Percentiles rank a stretch among this genome's conserved stretches.
Conservation (phyloP, 345 rosid genomes). For the Lumnitzera racemosa region DNA sequence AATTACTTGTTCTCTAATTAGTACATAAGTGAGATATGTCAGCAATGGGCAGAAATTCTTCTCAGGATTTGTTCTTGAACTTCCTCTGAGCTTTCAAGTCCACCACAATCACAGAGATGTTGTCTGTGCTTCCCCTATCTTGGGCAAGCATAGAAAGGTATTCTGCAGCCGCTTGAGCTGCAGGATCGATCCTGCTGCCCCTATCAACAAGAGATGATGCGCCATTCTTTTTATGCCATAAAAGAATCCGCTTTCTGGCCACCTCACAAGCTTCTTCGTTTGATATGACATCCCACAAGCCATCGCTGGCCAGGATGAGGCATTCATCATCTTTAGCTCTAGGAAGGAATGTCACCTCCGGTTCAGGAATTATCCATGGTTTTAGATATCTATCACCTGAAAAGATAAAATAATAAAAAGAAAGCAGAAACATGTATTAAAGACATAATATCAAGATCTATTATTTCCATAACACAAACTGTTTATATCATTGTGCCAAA, state of each 20-base stretch:
- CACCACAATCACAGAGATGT: constrained; percentile 73
- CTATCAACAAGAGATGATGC: constrained; percentile 38
- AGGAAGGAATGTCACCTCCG: constrained; percentile 55
- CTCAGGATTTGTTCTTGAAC: constrained; percentile 56
- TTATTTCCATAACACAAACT: too few species aligned
- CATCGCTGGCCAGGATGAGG: constrained; percentile 65
- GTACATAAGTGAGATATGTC: constrained; percentile 15
- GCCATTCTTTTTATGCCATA: constrained; percentile 77
- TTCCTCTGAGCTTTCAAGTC: constrained; percentile 90
- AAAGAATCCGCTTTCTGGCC: constrained; percentile 58
- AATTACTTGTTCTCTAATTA: constrained; percentile 24
- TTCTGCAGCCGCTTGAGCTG: constrained; percentile 79
- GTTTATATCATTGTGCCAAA: too few species aligned
- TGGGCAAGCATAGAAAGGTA: constrained; percentile 63
- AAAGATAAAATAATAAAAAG: neutral
- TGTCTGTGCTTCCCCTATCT: constrained; percentile 82
- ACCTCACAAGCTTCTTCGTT: constrained; percentile 68
- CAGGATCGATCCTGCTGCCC: constrained; percentile 61
- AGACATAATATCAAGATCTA: neutral
- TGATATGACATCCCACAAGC: constrained; percentile 70
- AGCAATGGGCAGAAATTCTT: constrained; percentile 12
- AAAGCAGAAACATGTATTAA: neutral
- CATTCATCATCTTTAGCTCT: constrained; percentile 66
- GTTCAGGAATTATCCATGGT: constrained; percentile 72
- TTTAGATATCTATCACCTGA: constrained; percentile 70